Base-by-base conservation (phyloP, 805 yeast species). In the Metschnikowia hibisci region DNA sequence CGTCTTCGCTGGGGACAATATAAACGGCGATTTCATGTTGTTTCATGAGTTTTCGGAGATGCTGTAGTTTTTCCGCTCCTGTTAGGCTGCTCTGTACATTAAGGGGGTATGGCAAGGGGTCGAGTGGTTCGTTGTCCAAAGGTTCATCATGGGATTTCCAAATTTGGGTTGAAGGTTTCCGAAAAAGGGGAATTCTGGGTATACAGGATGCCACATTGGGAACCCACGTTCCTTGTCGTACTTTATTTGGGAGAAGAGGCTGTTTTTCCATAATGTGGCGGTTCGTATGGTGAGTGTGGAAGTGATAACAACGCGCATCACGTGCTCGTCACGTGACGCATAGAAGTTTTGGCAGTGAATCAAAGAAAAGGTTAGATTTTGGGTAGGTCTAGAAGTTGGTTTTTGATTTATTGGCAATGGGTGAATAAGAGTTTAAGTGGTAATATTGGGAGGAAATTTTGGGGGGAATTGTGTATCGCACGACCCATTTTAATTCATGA, bases 21-120 rank as follows among this genome's bases (percentile, higher is more conserved):
- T 53, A 53, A 11, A 53, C 57, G 10, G 50, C 47, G 12, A 53
- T 46, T 6, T 44, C 44, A 35, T 44, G 36, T 6, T 32, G 16
- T 22, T 39, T 42, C 57, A 53, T 51, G 45, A 46, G 46, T 14
- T 34, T 20, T 16, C 57, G 50, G 23, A 53, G 40, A 10, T 23
- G 11, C 4, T 10, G 29, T 23, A 53, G 53, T 26, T 41, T 51
- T 16, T 44, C 44, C 12, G 26, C 44, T 11, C 41, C 31, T 3
- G 42, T 32, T 8, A 39, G 22, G 2, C 27, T 5, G 20, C 45
- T 35, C 9, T 29, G 18, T 16, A 46, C 52, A 6, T 12, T 28
- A 6, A 8, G 1, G 11, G 30, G 43, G 38, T 56, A 50, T 0
- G 69, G 70, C 30, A 65, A 48, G 18, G 61, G 64, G 0, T 58